These are phyloP conservation scores for Aspergillus viridinutans DNA, from an alignment of 2,329 filamentous ascomycete genomes.

Conservation along the genomic window DNA sequence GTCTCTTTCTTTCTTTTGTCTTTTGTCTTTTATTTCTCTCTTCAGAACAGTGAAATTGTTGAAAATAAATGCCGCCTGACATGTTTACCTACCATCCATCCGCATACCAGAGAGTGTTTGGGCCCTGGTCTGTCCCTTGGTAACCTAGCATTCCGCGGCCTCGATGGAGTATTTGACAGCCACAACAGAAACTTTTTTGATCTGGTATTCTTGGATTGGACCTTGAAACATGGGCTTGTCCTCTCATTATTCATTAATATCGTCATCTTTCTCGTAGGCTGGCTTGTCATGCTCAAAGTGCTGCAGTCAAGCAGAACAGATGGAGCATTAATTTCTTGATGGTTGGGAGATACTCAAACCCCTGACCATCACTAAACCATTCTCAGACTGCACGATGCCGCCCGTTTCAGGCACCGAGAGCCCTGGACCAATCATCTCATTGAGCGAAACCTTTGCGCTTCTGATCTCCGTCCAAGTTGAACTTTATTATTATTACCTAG, in stretches of 20 bases:
- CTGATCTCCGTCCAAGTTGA: background rate
- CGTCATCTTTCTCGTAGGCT: background rate
- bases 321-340: background rate
- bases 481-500: background rate
- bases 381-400: background rate
- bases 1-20: background rate
- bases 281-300: background rate
- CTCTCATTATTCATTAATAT: background rate
- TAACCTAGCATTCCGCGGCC: background rate
- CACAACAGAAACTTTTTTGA: background rate
- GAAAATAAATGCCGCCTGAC: background rate
- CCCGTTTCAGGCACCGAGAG: slow-evolving; percentile 11
- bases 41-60: no score
- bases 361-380: slow-evolving; percentile 4
- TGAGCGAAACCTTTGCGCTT: background rate
- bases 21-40: background rate
- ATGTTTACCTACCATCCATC: background rate
- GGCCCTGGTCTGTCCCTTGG: background rate
- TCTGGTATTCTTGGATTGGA: background rate
- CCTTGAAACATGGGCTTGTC: background rate
- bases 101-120: background rate
- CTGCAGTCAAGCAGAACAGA: background rate
- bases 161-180: background rate
- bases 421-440: background rate
- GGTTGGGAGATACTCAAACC: background rate